Base-by-base conservation (phyloP, 2,329 filamentous ascomycete genomes). In the Blastomyces emzantsi region DNA sequence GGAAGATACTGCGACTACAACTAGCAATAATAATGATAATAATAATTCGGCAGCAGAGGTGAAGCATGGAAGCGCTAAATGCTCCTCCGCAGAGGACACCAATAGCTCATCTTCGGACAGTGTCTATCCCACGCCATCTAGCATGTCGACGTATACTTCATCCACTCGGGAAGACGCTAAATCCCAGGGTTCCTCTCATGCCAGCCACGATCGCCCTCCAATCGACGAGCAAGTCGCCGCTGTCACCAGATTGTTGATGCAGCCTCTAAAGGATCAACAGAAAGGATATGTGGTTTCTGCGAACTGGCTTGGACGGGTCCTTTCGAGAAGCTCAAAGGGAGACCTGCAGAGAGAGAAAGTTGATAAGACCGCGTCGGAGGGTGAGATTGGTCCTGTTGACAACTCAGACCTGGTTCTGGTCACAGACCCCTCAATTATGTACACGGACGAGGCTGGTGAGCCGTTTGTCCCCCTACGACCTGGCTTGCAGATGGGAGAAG, bases 371-470 rank as follows among this genome's bases (percentile, higher is more conserved):
- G 82, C 83, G 11, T 73, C 80, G 13, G 82, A 87, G 64, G 85
- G 83, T 7, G 82, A 85, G 4, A 83, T 94, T 63, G 92, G 92
- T 1, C 89, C 90, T 0, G 84, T 97, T 41, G 91, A 97, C 79
- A 97, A 97, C 72, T 86, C 89, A 0, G 89, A 92, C 71, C 87
- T 97, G 65, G 85, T 92, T 61, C 79, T 87, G 64, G 82, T 87
- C 66, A 80, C 73, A 36, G 79, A 80, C 64, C 77, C 76, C 3
- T 72, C 73, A 15, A 72, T 69, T 39, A 68, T 67, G 33, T 75
- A 80, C 68, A 75, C 76, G 64, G 79, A 81, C 64, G 78, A 80
- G 68, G 71, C 70, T n/a, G 78, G 75, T 11, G 73, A 80, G 51
- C 71, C 70, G 0, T 96, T 92, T 70, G 84, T 93, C 41, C 87